Evolutionary conservation across 108 stramenopile genomes (phyloP), one percentile per base, ranked within the genome.

Genomic region (Cyclotella atomus): DNA sequence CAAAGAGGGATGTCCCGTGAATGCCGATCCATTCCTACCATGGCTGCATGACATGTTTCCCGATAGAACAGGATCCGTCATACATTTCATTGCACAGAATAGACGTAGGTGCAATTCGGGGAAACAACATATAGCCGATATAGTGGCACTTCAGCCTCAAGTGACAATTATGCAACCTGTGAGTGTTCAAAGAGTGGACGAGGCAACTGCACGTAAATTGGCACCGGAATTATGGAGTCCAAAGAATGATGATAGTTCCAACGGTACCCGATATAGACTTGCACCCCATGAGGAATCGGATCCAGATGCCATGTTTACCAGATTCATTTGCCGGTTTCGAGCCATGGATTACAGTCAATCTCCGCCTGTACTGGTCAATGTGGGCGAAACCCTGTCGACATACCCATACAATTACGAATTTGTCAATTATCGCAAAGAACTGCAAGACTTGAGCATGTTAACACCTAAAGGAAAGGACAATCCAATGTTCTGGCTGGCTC

Each of bases 31-130:
- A 7, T 91, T 79, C 30, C 59, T 91, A 38, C 87, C 90, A 0
- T 93, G 91, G 91, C 73, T 93, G 27, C 91, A 93, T 63, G 91
- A 93, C 60, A 53, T 85, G 35, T 90, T 90, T 67, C 87, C 87
- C 3, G 69, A 73, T 23, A 23, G 35, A 20, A 77, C 89, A 41
- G 86, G 85, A 0, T 73, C 66, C 24, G 65, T 45, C 3, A 73
- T 93, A 56, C 76, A 88, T 32, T 86, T 93, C 71, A 82, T 93
- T 23, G 89, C 87, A n/a, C 91, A 93, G 60, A 93, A 93, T 66
- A 85, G 78, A 69, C 86, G 91, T 4, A 75, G 85, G 20, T 93
- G 91, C 68, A 78, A 89, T 46, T 89, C 91, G 9, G 89, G 89
- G n/a, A 70, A 65, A 35, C 6, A 49, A 30, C 76, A 65, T 47